Conservation (phyloP, 140 eudicot genomes). For the Flaveria floridana region DNA sequence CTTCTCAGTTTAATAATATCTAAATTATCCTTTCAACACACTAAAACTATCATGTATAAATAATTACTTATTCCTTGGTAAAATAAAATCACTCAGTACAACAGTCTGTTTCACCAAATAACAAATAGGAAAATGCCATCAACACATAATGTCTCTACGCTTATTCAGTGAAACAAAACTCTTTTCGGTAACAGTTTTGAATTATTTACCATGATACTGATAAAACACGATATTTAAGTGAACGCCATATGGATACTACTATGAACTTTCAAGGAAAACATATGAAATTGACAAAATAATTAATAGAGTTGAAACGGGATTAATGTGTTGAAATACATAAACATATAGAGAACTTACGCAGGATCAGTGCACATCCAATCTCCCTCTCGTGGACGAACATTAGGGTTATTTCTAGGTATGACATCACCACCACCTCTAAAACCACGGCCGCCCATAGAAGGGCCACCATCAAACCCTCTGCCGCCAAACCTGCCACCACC, state of each 20-base stretch:
- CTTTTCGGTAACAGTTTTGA: background rate
- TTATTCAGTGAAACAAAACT: background rate
- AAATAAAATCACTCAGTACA: background rate
- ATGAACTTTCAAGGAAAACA: background rate
- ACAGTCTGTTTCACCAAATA: background rate
- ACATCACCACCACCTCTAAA: conserved; percentile 63
- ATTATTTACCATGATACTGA: background rate
- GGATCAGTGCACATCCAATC: conserved; percentile 97
- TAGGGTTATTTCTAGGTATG: conserved; percentile 65
- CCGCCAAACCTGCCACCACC: conserved; percentile 46
- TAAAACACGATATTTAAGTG: background rate
- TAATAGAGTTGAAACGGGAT: background rate
- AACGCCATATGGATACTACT: background rate
- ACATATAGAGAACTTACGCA: conserved; percentile 39
- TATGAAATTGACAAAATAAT: background rate
- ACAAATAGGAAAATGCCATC: background rate
- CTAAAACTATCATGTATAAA: background rate
- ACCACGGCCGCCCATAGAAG: conserved; percentile 51
- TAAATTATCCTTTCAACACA: background rate
- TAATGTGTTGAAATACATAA: background rate
- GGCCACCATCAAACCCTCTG: conserved; percentile 53
- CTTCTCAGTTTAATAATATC: background rate
- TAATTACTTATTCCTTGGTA: background rate
- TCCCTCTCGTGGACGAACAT: conserved; percentile 92
- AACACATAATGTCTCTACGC: background rate